phyloP scores from a whole-genome alignment of 129 eudicot species.

The Escallonia rubra region DNA sequence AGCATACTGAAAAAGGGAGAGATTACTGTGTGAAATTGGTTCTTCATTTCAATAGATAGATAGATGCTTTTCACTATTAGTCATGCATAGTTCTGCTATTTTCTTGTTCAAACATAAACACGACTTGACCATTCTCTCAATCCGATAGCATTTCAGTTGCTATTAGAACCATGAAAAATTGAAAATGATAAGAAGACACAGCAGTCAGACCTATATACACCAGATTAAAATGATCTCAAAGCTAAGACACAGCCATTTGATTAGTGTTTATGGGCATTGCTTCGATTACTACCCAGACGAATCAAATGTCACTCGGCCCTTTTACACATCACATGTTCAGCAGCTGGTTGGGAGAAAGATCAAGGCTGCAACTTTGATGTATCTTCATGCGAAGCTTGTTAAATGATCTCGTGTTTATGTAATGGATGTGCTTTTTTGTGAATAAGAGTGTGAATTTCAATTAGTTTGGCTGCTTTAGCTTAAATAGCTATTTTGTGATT shows the following conservation, averaged over 20 bases:
- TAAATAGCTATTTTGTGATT: no score
- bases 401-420: no score
- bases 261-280: constrained; percentile 64
- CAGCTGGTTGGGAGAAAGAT: no score
- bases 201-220: constrained; percentile 34
- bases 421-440: no score
- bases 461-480: no score
- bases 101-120: background rate
- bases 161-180: constrained; percentile 49
- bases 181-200: constrained; percentile 41
- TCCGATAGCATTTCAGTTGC: constrained; percentile 56
- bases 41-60: background rate
- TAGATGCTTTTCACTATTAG: no score
- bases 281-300: constrained; percentile 50
- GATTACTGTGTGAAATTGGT: background rate
- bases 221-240: constrained; percentile 53
- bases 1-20: no score
- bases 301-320: constrained; percentile 28
- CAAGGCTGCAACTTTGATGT: no score
- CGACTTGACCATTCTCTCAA: background rate
- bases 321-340: constrained; percentile 33
- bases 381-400: background rate
- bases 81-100: background rate
- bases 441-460: no score
- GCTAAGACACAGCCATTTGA: constrained; percentile 54